Evolutionary conservation across 768 basidiomycete species (phyloP).

Genomic region (Tricholoma matsutake): DNA sequence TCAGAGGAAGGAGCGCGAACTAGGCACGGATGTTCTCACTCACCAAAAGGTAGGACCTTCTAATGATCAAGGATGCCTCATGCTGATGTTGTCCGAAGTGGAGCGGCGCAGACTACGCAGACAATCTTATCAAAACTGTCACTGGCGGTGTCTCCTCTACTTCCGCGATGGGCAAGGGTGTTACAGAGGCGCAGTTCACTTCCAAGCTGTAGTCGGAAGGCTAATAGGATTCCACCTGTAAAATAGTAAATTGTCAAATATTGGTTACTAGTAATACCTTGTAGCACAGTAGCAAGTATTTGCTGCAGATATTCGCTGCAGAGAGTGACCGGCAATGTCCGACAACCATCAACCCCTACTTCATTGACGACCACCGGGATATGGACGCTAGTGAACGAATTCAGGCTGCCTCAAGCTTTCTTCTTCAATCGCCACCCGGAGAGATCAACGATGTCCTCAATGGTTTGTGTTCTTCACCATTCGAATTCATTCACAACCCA

Average conservation of each 20-base stretch:
- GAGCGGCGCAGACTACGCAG: slow-evolving; percentile 93
- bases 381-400: slow-evolving; percentile 69
- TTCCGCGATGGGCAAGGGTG: slow-evolving; percentile 98
- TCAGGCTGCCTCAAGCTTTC: slow-evolving; percentile 68
- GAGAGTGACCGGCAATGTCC: slow-evolving; percentile 17
- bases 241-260: not conserved
- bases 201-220: slow-evolving; percentile 28
- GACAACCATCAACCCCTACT: slow-evolving; percentile 8
- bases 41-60: slow-evolving; percentile 78
- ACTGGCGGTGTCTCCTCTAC: slow-evolving; percentile 97
- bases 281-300: too few species aligned
- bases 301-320: too few species aligned
- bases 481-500: slow-evolving; percentile 9
- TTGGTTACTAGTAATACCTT: too few species aligned
- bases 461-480: slow-evolving; percentile 43
- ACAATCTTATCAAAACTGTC: slow-evolving; percentile 89
- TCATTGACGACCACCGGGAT: not conserved
- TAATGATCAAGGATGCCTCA: not conserved
- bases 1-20: slow-evolving; percentile 88
- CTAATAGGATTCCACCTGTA: not conserved
- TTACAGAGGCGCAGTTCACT: slow-evolving; percentile 85
- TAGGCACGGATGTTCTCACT: slow-evolving; percentile 94
- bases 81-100: slow-evolving; percentile 47
- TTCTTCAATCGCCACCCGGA: slow-evolving; percentile 90
- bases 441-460: slow-evolving; percentile 97